Base-by-base conservation (phyloP, 352 stramenopile species). In the Pythium phragmitis region DNA sequence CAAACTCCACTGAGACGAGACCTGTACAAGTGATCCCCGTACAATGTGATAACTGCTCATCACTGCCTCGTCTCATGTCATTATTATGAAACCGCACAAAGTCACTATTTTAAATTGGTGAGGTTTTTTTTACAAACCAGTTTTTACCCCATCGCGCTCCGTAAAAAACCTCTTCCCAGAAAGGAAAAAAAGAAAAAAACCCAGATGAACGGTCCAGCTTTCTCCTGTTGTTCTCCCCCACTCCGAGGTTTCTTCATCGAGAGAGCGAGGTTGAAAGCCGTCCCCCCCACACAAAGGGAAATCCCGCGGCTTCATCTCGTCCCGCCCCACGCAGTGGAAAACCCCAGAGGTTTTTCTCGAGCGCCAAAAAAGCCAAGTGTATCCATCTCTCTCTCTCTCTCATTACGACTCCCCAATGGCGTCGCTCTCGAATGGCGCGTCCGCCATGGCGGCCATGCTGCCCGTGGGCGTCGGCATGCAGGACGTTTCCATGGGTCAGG, bases 401-500 rank as follows among this genome's bases (percentile, higher is more conserved):
- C n/a, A n/a, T n/a, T n/a, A n/a, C n/a, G 34, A 8, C 19, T 50
- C 33, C 8, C 28, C 11, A 19, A 69, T 64, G 63, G 47, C 63
- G 14, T 54, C 63, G 3, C 37, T 68, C 5, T 39, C 58, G 16
- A 58, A 42, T 33, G 33, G 43, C 16, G 14, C 61, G 13, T 36
- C 9, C 16, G 54, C 45, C 26, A 67, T 94, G 77, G 12, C 73
- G 64, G 88, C 78, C 2, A 83, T 94, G 67, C 78, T 90, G 4
- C 81, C 85, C 16, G 85, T 92, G 23, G 91, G 79, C n/a, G 89
- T 89, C 23, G 91, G 79, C 57, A 75, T 74, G 28, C 82, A 93
- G 87, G 65, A 91, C 79, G 19, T 76, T 70, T 16, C 21, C 42
- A 56, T 60, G 60, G 58, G 50, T 13, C 53, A 59, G 54, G 37